Conservation (phyloP, 331 rosid species). For the Arachis monticola region DNA sequence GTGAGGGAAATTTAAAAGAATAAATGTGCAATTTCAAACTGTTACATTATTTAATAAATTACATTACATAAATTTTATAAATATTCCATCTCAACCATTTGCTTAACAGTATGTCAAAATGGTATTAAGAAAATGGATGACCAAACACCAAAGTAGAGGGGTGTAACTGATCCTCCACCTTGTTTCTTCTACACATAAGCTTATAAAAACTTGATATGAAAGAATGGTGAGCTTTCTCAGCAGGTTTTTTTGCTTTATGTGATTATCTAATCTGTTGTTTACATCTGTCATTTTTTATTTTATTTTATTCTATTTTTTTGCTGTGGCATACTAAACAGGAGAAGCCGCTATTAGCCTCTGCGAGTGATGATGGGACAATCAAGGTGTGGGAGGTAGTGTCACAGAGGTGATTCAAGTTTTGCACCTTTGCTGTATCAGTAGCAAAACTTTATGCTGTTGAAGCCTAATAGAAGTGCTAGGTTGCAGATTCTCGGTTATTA, state of each 20-base stretch:
- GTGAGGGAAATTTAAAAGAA: too few relatives aligned
- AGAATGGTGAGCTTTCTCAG: slow-evolving; percentile 15
- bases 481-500: slow-evolving; percentile 24
- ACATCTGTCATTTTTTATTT: slow-evolving; percentile 1
- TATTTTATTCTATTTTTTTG: background rate
- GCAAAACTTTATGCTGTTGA: slow-evolving; percentile 35
- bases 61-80: too few relatives aligned
- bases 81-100: too few relatives aligned
- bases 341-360: slow-evolving; percentile 79
- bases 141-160: too few relatives aligned
- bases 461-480: slow-evolving; percentile 43
- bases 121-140: too few relatives aligned
- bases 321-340: slow-evolving; percentile 55
- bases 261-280: slow-evolving; percentile 14
- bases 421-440: slow-evolving; percentile 42
- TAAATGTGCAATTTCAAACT: too few relatives aligned
- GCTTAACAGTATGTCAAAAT: too few relatives aligned
- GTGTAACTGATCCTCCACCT: too few relatives aligned
- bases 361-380: slow-evolving; percentile 90
- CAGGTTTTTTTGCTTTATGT: slow-evolving; percentile 29
- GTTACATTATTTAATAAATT: too few relatives aligned
- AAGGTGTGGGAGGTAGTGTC: slow-evolving; percentile 93
- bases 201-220: slow-evolving; percentile 19
- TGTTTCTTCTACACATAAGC: slow-evolving; percentile 13
- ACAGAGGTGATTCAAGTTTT: slow-evolving; percentile 39